A percentile compares a stretch with the other conserved stretches of the same genome.
Evolutionary conservation across 768 basidiomycete genomes (phyloP).

Genomic region (Phylloporus rhodoxanthus): DNA sequence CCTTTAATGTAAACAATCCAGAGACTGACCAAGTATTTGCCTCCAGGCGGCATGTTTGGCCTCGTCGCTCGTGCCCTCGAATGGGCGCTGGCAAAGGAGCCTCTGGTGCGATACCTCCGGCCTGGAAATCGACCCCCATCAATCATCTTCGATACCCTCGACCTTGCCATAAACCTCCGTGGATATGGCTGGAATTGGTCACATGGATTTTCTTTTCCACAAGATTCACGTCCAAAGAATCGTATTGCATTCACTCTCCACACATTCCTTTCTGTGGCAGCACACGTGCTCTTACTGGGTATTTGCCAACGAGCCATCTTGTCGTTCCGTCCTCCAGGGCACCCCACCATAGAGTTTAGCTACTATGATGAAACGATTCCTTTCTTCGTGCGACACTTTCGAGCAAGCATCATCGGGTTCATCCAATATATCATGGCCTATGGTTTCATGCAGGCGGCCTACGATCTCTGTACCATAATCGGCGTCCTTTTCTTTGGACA

Average conservation of each 20-base stretch:
- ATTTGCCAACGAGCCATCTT: conserved; percentile 43
- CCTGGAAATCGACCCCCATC: conserved; percentile 3
- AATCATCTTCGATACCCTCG: conserved; percentile 36
- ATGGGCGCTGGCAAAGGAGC: conserved; percentile 15
- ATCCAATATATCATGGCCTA: conserved; percentile 42
- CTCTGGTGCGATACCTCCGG: conserved; percentile 11
- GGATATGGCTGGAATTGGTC: conserved; percentile 37
- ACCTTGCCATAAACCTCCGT: conserved; percentile 41
- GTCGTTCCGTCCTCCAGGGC: conserved; percentile 29
- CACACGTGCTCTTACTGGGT: conserved; percentile 41
- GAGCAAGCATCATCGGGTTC: conserved; percentile 42
- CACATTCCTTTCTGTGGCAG: conserved; percentile 30
- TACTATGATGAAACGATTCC: conserved; percentile 32
- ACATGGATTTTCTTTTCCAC: conserved; percentile 20
- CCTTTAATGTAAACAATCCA: background rate
- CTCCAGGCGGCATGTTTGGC: conserved; percentile 12
- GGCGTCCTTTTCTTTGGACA: conserved; percentile 27
- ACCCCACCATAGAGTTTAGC: conserved; percentile 15
- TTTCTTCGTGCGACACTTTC: conserved; percentile 23
- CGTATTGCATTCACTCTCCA: conserved; percentile 33
- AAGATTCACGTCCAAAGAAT: conserved; percentile 39
- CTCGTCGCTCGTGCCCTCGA: conserved; percentile 12
- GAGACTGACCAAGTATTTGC: background rate
- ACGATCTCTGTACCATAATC: conserved; percentile 21
- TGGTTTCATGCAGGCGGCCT: conserved; percentile 35